Percentiles rank a stretch among this genome's conserved stretches.
Conservation (phyloP, 192 early-diverging fungal species). For the Entophlyctis helioformis region DNA sequence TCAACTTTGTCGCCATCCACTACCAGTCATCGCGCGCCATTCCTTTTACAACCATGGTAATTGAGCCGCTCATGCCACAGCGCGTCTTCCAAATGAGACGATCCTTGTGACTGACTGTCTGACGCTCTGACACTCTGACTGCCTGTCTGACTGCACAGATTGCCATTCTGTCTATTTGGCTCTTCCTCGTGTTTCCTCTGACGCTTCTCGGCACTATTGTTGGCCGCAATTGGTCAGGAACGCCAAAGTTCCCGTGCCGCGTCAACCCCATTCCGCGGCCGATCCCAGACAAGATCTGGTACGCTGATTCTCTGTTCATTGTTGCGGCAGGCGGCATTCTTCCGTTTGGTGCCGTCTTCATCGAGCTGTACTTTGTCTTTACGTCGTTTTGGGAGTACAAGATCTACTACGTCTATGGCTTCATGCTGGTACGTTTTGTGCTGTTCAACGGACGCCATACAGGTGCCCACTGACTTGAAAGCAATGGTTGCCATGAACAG, state of each 20-base stretch:
- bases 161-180: constrained; percentile 71
- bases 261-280: constrained; percentile 91
- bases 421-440: constrained; percentile 50
- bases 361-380: constrained; percentile 95
- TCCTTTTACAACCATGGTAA: constrained; percentile 73
- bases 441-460: too few species aligned
- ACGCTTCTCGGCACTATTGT: constrained; percentile 68
- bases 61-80: too few species aligned
- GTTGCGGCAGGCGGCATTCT: constrained; percentile 74
- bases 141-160: constrained; percentile 22
- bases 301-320: constrained; percentile 57
- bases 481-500: constrained; percentile 3
- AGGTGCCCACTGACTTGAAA: too few species aligned
- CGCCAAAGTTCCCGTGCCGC: constrained; percentile 62
- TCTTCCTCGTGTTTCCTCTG: constrained; percentile 71
- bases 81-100: too few species aligned
- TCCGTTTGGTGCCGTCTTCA: constrained; percentile 88
- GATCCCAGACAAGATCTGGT: constrained; percentile 76
- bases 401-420: constrained; percentile 90
- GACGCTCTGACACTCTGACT: neutral
- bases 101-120: too few species aligned
- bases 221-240: constrained; percentile 47
- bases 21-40: constrained; percentile 79
- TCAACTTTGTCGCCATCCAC: constrained; percentile 80
- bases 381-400: constrained; percentile 84